Conservation (phyloP, 768 basidiomycete genomes). For the Pleurotus citrinopileatus region DNA sequence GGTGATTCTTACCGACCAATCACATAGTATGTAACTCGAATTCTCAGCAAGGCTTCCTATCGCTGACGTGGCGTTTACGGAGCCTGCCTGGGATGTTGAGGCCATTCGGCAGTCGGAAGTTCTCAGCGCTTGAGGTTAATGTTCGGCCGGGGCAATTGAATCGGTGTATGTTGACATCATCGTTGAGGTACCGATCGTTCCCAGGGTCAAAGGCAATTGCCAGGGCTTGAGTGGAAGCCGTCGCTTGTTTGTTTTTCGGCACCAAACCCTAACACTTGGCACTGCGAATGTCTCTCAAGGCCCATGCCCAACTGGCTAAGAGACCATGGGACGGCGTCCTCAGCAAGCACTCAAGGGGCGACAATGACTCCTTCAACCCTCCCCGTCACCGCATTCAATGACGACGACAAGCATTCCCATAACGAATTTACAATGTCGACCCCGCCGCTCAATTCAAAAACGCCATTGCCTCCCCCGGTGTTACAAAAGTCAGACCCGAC, state of each 20-base stretch:
- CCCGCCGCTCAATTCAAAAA: neutral
- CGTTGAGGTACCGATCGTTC: slow-evolving; percentile 5
- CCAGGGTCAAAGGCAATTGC: slow-evolving; percentile 7
- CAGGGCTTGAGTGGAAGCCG: slow-evolving; percentile 6
- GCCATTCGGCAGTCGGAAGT: no score
- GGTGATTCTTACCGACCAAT: no score
- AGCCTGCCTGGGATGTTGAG: no score
- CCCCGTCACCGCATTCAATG: neutral
- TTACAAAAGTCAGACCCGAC: neutral
- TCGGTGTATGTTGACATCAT: slow-evolving; percentile 3
- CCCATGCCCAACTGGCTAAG: slow-evolving; percentile 8
- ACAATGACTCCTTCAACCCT: slow-evolving; percentile 5
- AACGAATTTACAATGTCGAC: neutral
- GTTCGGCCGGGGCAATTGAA: neutral
- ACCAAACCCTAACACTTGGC: neutral
- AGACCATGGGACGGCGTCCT: slow-evolving; percentile 7
- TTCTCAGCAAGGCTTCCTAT: no score
- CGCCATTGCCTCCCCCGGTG: slow-evolving; percentile 2
- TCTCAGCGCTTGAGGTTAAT: no score
- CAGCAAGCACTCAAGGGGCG: neutral
- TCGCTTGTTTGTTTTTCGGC: slow-evolving; percentile 11
- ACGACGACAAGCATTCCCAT: slow-evolving; percentile 4
- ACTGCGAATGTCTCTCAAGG: slow-evolving; percentile 10
- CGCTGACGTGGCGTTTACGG: no score
- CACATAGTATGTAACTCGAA: no score